These are phyloP conservation scores for Medakamo hakoo DNA, from an alignment of 139 green algal species.

Conservation along the genomic window DNA sequence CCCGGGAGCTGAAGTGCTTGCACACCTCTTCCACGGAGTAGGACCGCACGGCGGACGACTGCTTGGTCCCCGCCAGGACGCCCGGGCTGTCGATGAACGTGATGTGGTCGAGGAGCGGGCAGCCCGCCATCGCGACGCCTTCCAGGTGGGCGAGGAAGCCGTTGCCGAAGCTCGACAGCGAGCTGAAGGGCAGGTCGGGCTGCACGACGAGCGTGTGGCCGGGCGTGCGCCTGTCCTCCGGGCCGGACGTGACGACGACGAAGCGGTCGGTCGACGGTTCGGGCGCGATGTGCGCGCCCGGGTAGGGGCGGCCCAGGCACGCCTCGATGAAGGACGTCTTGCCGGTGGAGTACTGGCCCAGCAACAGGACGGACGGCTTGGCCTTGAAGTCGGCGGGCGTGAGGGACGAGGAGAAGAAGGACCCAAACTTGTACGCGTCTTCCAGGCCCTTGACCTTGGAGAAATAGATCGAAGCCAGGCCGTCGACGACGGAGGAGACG, in stretches of 20 bases:
- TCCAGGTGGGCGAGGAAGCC: constrained; percentile 14
- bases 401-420: constrained; percentile 75
- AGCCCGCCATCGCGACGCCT: constrained; percentile 9
- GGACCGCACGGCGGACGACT: constrained; percentile 75
- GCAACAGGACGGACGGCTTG: constrained; percentile 88
- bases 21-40: constrained; percentile 90
- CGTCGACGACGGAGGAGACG: constrained; percentile 48
- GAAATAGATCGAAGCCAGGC: constrained; percentile 85
- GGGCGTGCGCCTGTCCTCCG: constrained; percentile 65
- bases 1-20: constrained; percentile 79
- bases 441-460: constrained; percentile 73
- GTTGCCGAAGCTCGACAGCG: neutral
- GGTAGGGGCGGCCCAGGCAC: constrained; percentile 80
- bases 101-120: neutral
- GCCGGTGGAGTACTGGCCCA: constrained; percentile 91
- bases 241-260: constrained; percentile 73
- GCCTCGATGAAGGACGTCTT: constrained; percentile 98
- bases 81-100: constrained; percentile 18
- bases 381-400: constrained; percentile 86
- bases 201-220: constrained; percentile 95
- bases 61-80: constrained; percentile 91
- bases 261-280: constrained; percentile 97
- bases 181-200: constrained; percentile 64
- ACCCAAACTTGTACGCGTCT: constrained; percentile 77
- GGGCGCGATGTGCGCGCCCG: constrained; percentile 82